Evolutionary conservation across 2,329 filamentous ascomycete species (phyloP), one percentile per base, ranked within the genome.

Genomic region (Colletotrichum spaethianum): DNA sequence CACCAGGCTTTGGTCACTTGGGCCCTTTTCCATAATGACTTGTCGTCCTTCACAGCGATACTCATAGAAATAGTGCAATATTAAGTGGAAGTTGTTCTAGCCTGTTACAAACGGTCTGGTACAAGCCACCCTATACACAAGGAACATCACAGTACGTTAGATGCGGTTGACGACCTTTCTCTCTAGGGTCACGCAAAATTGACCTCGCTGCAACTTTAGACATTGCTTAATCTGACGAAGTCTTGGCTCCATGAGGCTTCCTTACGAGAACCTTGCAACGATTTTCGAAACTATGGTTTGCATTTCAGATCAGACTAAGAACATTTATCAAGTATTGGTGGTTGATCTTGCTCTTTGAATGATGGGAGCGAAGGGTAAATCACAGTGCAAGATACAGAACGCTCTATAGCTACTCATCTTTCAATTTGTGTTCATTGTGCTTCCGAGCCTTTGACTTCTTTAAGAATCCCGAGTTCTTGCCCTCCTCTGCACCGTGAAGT

Each of bases 1-100:
- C 70, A 7, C 65, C 70, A 16, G 70, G 67, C 1, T 44, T 72
- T 7, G 65, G 53, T 2, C 53, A 56, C 3, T 33, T 70, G 20
- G 44, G 33, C 3, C 18, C 44, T 8, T 40, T 50, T 1, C 11
- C 9, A 4, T 63, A 28, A 63, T 4, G 4, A 20, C n/a, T 28
- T 14, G 1, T 14, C n/a, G 16, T 52, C 26, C 23, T 36, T 28
- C 9, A 6, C n/a, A 38, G 31, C 4, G 4, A 23, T 18, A 18
- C 16, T 18, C 4, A 12, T 9, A 11, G 14, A 26, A 9, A 3
- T 28, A 14, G 48, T 28, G 48, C 48, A 50, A 26, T 26, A 50
- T 16, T 50, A 28, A 16, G 3, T 2, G 14, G 14, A 11, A 9
- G 4, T 9, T 11, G 26, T 5, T 31, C 3, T 5, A 28, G 16